Percentiles rank a stretch among this genome's conserved stretches.
Evolutionary conservation across 2,329 filamentous ascomycete genomes (phyloP).

Genomic region (Coniochaeta ligniaria): DNA sequence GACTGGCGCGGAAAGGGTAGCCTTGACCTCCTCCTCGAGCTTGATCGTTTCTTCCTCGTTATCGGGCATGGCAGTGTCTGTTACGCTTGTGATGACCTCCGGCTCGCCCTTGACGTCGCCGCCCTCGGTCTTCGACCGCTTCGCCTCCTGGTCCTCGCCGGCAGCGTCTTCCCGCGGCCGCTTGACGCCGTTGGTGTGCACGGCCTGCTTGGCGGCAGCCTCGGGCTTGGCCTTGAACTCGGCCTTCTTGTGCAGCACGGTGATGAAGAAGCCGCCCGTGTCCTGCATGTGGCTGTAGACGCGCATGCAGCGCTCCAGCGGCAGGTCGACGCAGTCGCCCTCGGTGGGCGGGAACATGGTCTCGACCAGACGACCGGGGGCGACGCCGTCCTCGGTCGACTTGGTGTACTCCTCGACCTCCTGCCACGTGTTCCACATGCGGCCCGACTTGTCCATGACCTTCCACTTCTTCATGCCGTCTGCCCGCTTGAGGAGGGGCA

Average conservation of each 20-base stretch:
- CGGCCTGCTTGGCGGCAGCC: conserved; percentile 31
- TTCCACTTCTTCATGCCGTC: conserved; percentile 78
- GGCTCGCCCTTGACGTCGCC: conserved; percentile 14
- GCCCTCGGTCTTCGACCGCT: conserved; percentile 33
- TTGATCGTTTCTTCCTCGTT: neutral
- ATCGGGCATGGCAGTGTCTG: neutral
- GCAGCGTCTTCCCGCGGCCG: conserved; percentile 22
- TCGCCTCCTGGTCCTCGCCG: conserved; percentile 26
- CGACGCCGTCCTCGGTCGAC: conserved; percentile 47
- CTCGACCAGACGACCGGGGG: conserved; percentile 63
- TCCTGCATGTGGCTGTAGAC: conserved; percentile 95
- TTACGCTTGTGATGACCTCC: conserved; percentile 10
- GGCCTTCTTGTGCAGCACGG: conserved; percentile 82
- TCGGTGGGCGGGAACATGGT: conserved; percentile 74
- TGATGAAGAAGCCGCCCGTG: conserved; percentile 96
- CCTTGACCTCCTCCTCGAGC: conserved; percentile 5
- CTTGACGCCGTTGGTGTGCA: conserved; percentile 21
- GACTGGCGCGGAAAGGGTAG: neutral
- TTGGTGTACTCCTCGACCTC: conserved; percentile 68
- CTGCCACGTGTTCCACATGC: conserved; percentile 74
- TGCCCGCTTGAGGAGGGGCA: conserved; percentile 69
- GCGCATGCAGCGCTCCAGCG: conserved; percentile 84
- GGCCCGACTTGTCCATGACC: conserved; percentile 80
- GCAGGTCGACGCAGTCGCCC: conserved; percentile 54
- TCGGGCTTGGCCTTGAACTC: conserved; percentile 78